Conservation (phyloP, 371 early-diverging fungal genomes). For the Mucor plumbeus region DNA sequence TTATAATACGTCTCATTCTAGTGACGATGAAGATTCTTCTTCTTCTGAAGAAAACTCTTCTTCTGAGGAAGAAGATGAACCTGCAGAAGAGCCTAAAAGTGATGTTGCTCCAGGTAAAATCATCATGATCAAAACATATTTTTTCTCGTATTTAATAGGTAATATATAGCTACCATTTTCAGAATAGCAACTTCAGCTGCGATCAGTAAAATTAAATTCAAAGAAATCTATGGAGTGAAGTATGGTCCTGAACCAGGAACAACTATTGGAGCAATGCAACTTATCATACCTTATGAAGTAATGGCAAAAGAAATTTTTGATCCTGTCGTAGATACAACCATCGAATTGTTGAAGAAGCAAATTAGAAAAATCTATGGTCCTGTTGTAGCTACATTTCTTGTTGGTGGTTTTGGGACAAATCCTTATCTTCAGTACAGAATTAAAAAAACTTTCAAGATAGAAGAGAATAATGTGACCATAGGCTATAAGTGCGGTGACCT, state of each 20-base stretch:
- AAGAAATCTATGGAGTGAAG: neutral
- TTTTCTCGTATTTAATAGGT: too few relatives aligned
- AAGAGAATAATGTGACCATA: neutral
- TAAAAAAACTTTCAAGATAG: neutral
- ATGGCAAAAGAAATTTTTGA: slow-evolving; percentile 21
- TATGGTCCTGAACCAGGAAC: neutral
- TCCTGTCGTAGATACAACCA: slow-evolving; percentile 16
- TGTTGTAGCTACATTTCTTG: slow-evolving; percentile 14
- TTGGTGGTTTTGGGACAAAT: slow-evolving; percentile 24
- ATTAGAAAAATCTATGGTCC: slow-evolving; percentile 2
- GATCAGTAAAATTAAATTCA: neutral
- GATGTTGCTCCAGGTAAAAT: too few relatives aligned
- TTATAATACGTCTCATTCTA: too few relatives aligned
- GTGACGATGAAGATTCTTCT: too few relatives aligned
- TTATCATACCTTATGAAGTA: neutral
- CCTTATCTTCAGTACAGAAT: slow-evolving; percentile 18
- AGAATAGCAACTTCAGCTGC: too few relatives aligned
- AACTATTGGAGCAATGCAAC: neutral
- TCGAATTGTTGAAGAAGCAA: slow-evolving; percentile 16
- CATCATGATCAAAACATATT: too few relatives aligned
- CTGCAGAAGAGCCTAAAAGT: too few relatives aligned
- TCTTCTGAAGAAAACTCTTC: too few relatives aligned
- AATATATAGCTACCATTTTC: too few relatives aligned
- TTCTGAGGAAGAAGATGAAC: too few relatives aligned
- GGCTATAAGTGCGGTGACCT: neutral